Conservation (phyloP, 768 basidiomycete species). For the Hypsizygus marmoreus region DNA sequence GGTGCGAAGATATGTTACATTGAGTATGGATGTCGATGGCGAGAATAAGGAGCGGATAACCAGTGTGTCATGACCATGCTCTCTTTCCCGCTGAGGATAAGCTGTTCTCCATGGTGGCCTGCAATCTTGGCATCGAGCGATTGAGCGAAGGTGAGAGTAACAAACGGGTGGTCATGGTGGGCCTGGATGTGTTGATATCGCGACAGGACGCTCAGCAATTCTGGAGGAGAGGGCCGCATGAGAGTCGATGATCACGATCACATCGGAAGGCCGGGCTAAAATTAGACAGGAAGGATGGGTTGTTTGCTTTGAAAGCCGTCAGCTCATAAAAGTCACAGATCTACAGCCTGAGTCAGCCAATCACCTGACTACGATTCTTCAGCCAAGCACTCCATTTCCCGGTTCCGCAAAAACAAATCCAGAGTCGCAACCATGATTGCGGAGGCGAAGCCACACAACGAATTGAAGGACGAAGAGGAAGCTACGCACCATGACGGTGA, state of each 20-base stretch:
- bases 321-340: not conserved
- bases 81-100: conserved; percentile 81
- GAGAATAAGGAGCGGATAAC: conserved; percentile 37
- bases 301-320: conserved; percentile 12
- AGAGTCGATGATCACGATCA: too few relatives aligned
- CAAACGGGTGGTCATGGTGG: conserved; percentile 46
- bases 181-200: conserved; percentile 18
- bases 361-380: too few relatives aligned
- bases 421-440: conserved; percentile 11
- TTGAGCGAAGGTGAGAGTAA: conserved; percentile 87
- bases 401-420: too few relatives aligned
- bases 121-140: conserved; percentile 90
- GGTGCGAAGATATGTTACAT: not conserved
- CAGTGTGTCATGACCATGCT: conserved; percentile 95
- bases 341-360: not conserved
- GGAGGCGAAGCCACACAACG: conserved; percentile 10
- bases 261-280: not conserved
- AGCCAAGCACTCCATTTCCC: too few relatives aligned
- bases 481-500: conserved; percentile 10
- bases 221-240: conserved; percentile 23
- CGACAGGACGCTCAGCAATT: conserved; percentile 26
- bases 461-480: conserved; percentile 13
- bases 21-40: conserved; percentile 3
- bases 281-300: not conserved
- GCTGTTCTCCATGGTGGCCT: conserved; percentile 67